Base-by-base conservation (phyloP, 1,284 basidiomycete species). In the Takashimella tepidaria region DNA sequence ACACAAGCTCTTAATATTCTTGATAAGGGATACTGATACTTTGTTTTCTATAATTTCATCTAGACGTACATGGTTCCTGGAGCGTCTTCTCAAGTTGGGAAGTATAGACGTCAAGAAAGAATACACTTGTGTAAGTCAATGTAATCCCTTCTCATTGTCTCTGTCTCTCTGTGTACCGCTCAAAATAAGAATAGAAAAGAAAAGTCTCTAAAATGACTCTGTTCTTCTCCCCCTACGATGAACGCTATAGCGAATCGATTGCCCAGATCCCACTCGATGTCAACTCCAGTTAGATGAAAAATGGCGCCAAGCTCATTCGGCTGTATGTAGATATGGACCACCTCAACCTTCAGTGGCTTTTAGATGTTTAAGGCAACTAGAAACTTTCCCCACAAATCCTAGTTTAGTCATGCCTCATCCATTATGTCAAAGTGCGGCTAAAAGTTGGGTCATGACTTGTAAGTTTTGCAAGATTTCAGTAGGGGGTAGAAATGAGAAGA, bases 261-360 rank as follows among this genome's bases (percentile, higher is more conserved):
- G 92, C 69, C 88, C 89, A 3, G 92, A 96, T 61, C 78, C 89
- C 1, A 53, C 80, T 0, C 80, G 73, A 19, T 97, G 92, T 69
- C 91, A 91, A 19, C 81, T 84, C n/a, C 76, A 87, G n/a, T 80
- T 97, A 6, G 90, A 95, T 66, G 92, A 95, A 58, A 92, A 92
- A 70, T 97, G 92, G 90, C 79, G 84, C 42, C 86, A 88, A 64
- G 91, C 89, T 0, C 92, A 93, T 67, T 82, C 84, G 49, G 83
- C 89, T 13, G 86, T 91, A 16, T 90, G 91, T 69, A 82, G 91
- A 44, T 95, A 92, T 71, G 91, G 89, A 11, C 73, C 77, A 3
- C 76, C 77, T 4, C 74, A 72, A 59, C 58, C 66, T 6, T 61
- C 58, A 2, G 59, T 64, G 20, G 58, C 54, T 16, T 56, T 60